Percentiles rank a stretch among this genome's conserved stretches.
Evolutionary conservation across 306 rosid genomes (phyloP).

Genomic region (Dryas drummondii): DNA sequence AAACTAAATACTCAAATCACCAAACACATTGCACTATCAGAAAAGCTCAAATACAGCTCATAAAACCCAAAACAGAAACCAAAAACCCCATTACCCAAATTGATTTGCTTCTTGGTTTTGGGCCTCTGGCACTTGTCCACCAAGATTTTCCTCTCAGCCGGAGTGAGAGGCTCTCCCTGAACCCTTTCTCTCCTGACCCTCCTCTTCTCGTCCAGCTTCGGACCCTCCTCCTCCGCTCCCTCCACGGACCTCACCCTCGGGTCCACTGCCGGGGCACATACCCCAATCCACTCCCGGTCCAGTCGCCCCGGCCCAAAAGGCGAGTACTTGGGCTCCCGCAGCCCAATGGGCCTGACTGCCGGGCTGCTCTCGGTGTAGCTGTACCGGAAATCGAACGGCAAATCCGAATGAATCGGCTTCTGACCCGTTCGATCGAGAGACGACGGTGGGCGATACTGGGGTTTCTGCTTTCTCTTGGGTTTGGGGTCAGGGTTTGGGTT

Average conservation of each 20-base stretch:
- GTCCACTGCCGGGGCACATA: constrained; percentile 80
- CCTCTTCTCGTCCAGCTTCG: constrained; percentile 60
- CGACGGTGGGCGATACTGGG: constrained; percentile 65
- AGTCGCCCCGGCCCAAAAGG: constrained; percentile 84
- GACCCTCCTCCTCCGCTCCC: constrained; percentile 56
- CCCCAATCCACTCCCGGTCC: constrained; percentile 80
- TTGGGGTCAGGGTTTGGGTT: constrained; percentile 29
- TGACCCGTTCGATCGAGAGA: constrained; percentile 60
- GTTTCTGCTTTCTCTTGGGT: constrained; percentile 47
- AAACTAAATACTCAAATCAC: background rate
- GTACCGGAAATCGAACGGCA: constrained; percentile 83
- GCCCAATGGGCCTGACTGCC: constrained; percentile 73
- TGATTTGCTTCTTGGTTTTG: constrained; percentile 74
- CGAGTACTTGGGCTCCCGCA: constrained; percentile 84
- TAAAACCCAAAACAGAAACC: background rate
- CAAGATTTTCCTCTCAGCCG: constrained; percentile 66
- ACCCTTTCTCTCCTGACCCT: constrained; percentile 49
- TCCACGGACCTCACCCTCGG: constrained; percentile 61
- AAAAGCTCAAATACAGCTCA: background rate
- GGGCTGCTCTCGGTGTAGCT: constrained; percentile 85
- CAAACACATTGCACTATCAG: background rate
- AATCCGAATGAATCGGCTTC: constrained; percentile 51
- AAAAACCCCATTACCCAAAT: constrained; percentile 57
- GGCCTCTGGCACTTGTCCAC: constrained; percentile 57
- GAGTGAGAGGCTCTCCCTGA: constrained; percentile 61